Evolutionary conservation across 106 monocot genomes (phyloP).

Genomic region (Dioscorea dumetorum): DNA sequence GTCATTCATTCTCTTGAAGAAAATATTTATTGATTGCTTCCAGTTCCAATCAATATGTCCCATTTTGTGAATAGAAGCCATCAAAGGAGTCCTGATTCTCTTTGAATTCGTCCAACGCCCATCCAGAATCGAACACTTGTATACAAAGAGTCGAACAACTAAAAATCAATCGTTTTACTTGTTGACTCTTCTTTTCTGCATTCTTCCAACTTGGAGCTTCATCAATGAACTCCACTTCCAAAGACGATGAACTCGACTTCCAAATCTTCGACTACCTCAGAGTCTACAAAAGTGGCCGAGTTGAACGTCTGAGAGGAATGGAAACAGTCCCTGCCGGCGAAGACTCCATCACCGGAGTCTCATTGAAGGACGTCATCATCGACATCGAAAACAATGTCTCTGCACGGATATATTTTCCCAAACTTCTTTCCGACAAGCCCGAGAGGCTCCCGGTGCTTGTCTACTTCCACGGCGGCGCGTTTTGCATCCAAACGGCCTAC

Average conservation of each 20-base stretch:
- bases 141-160: too few relatives aligned
- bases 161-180: too few relatives aligned
- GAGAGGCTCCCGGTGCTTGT: not conserved
- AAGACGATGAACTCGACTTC: not conserved
- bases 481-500: not conserved
- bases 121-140: too few relatives aligned
- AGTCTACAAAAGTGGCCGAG: not conserved
- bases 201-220: too few relatives aligned
- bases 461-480: slow-evolving; percentile 1
- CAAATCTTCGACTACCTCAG: not conserved
- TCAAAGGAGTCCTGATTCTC: too few relatives aligned
- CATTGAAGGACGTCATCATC: not conserved
- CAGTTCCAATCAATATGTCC: too few relatives aligned
- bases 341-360: slow-evolving; percentile 2
- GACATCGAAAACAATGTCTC: not conserved
- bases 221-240: not conserved
- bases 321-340: not conserved
- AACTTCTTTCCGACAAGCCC: not conserved
- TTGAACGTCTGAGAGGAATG: not conserved
- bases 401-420: not conserved
- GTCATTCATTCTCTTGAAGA: too few relatives aligned
- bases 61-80: too few relatives aligned
- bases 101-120: too few relatives aligned
- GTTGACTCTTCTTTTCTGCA: too few relatives aligned
- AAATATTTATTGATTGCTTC: too few relatives aligned